phyloP scores from a whole-genome alignment of 345 rosid genomes.

The Linum lewisii region DNA sequence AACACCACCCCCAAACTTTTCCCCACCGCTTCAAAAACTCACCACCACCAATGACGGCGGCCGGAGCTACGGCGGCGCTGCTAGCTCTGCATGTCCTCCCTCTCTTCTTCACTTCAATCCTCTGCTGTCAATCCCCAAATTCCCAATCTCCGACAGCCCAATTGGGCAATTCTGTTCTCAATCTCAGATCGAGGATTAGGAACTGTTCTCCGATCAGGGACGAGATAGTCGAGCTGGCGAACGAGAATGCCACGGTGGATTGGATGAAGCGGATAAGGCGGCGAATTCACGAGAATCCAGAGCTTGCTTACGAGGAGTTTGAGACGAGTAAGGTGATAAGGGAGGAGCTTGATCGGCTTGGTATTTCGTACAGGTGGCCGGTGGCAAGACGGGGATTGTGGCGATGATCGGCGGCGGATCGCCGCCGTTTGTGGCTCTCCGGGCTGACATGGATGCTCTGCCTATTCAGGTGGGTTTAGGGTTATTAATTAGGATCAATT shows the following conservation, averaged over 20 bases:
- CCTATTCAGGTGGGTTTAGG: slow-evolving; percentile 47
- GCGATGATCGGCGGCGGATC: slow-evolving; percentile 47
- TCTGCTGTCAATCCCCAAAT: slow-evolving; percentile 8
- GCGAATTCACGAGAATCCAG: slow-evolving; percentile 48
- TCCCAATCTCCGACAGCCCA: too few relatives aligned
- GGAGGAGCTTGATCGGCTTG: slow-evolving; percentile 43
- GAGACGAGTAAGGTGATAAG: slow-evolving; percentile 44
- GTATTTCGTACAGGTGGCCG: slow-evolving; percentile 46
- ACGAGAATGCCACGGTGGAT: slow-evolving; percentile 20
- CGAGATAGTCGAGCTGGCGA: slow-evolving; percentile 25
- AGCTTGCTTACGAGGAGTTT: slow-evolving; percentile 50
- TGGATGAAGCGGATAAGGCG: slow-evolving; percentile 46
- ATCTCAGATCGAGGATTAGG: too few relatives aligned
- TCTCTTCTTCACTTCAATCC: not conserved
- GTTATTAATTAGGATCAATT: not conserved
- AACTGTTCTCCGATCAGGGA: slow-evolving; percentile 15
- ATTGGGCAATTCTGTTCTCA: too few relatives aligned
- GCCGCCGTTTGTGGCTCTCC: slow-evolving; percentile 46
- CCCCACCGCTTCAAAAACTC: not conserved
- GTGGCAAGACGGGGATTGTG: slow-evolving; percentile 53
- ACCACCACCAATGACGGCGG: not conserved
- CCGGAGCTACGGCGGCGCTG: slow-evolving; percentile 1
- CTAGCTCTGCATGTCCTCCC: not conserved
- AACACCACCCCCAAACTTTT: not conserved
- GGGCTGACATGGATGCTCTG: slow-evolving; percentile 73